Percentiles rank a stretch among this genome's conserved stretches.
These are phyloP conservation scores for Cucurbita ficifolia DNA, from an alignment of 306 rosid genomes.

Conservation along the genomic window DNA sequence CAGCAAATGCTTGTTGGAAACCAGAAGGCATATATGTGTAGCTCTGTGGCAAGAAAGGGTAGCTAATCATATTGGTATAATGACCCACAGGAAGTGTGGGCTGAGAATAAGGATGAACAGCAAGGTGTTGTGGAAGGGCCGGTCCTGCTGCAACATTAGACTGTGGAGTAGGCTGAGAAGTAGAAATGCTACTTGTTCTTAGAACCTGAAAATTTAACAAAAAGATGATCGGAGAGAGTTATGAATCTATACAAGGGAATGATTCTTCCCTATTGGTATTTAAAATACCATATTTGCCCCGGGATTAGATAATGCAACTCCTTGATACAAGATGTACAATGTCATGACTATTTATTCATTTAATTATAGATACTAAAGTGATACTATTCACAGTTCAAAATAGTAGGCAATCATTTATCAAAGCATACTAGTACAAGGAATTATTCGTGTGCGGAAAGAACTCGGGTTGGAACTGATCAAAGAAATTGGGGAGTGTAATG, in stretches of 20 bases:
- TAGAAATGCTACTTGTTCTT: constrained; percentile 51
- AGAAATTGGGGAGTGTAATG: not conserved
- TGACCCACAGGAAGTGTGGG: constrained; percentile 82
- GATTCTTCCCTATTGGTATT: not conserved
- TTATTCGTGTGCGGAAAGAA: too few species aligned
- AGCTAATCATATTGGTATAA: constrained; percentile 86
- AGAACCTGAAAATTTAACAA: constrained; percentile 39
- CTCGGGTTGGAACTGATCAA: too few species aligned
- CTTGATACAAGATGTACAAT: not conserved
- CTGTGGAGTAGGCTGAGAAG: constrained; percentile 63
- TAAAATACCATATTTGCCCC: not conserved
- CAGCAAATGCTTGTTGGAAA: constrained; percentile 88
- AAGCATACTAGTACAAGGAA: not conserved
- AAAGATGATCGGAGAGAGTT: constrained; percentile 3
- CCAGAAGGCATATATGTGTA: constrained; percentile 96
- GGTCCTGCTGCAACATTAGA: constrained; percentile 68
- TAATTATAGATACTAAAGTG: not conserved
- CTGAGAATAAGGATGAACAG: constrained; percentile 92
- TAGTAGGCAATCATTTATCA: not conserved
- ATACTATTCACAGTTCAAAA: not conserved
- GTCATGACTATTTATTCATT: not conserved
- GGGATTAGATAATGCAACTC: not conserved
- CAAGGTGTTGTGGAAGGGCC: constrained; percentile 82
- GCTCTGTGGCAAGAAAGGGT: constrained; percentile 95
- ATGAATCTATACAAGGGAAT: not conserved